Evolutionary conservation across 176 grass and related monocot genomes (phyloP).

Genomic region (Oryza glaberrima): DNA sequence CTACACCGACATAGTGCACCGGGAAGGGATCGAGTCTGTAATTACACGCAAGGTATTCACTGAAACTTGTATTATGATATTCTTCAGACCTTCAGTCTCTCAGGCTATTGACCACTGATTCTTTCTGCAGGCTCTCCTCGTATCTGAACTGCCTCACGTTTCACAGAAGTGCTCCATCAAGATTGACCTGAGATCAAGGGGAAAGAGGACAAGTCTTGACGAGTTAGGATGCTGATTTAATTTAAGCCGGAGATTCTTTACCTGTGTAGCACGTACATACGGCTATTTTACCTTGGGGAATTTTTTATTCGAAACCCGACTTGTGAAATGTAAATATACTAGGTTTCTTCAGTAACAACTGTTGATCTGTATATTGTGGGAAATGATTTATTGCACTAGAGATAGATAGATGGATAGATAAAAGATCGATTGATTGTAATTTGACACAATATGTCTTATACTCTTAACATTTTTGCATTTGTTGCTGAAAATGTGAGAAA

Average conservation of each 20-base stretch:
- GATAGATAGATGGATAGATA: no score
- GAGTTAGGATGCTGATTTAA: slow-evolving; percentile 52
- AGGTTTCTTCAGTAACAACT: background rate
- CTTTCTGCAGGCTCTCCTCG: slow-evolving; percentile 52
- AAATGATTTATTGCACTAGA: background rate
- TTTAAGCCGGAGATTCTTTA: background rate
- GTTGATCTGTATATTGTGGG: background rate
- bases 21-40: slow-evolving; percentile 47
- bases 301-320: slow-evolving; percentile 3
- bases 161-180: slow-evolving; percentile 76
- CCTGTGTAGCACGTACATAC: background rate
- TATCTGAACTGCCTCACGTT: slow-evolving; percentile 65
- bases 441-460: no score
- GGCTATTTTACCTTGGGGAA: background rate
- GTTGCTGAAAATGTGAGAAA: no score
- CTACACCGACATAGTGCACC: slow-evolving; percentile 59
- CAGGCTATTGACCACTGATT: background rate
- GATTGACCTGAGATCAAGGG: slow-evolving; percentile 41
- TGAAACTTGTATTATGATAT: background rate
- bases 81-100: slow-evolving; percentile 7
- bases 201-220: slow-evolving; percentile 15
- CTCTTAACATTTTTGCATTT: no score
- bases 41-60: slow-evolving; percentile 61
- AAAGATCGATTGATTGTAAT: no score
- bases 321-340: slow-evolving; percentile 21